Evolutionary conservation across 331 rosid genomes (phyloP), one percentile per base, ranked within the genome.

Genomic region (Spiraea crenata): DNA sequence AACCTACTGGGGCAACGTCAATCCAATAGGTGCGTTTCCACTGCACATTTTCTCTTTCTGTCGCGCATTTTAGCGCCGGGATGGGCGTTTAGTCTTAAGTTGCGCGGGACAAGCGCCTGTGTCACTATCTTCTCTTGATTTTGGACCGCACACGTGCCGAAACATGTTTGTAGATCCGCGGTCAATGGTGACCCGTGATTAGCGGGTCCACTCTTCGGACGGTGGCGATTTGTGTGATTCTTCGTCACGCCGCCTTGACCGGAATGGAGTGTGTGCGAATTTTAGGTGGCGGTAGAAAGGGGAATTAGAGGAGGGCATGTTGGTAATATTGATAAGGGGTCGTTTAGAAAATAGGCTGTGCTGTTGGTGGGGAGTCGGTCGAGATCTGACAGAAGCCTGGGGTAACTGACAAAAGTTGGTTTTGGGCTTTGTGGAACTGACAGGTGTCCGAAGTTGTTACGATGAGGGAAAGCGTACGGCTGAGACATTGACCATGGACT

Each of bases 1-100:
- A 73, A 90, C 98, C 17, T 92, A 92, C 77, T 92, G 98, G 98
- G 98, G 98, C 77, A 92, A 92, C 86, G 98, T 92, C 73, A 92
- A 92, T 81, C 98, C 98, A 16, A 92, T 89, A 56, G 98, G 98
- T 92, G 2, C 2, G 85, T 81, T 10, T 13, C 15, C 11, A 3
- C n/a, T n/a, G n/a, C n/a, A 2, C 14, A 17, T 11, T 13, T 5
- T 11, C 9, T 35, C 70, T 35, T 10, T 73, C 14, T 16, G 8
- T 68, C 16, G 85, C 49, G 69, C 41, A 70, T 47, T 38, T 14
- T 69, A 66, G 78, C 37, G 48, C 9, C 39, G 1, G 9, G 35
- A 5, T 0, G 2, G 19, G 14, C 9, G 42, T 4, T 2, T 20
- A 3, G 4, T 56, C 59, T 81, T 81, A 72, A 69, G 57, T 1